phyloP scores from a whole-genome alignment of 495 filamentous ascomycete species.

The Hypoxylon crocopeplum region DNA sequence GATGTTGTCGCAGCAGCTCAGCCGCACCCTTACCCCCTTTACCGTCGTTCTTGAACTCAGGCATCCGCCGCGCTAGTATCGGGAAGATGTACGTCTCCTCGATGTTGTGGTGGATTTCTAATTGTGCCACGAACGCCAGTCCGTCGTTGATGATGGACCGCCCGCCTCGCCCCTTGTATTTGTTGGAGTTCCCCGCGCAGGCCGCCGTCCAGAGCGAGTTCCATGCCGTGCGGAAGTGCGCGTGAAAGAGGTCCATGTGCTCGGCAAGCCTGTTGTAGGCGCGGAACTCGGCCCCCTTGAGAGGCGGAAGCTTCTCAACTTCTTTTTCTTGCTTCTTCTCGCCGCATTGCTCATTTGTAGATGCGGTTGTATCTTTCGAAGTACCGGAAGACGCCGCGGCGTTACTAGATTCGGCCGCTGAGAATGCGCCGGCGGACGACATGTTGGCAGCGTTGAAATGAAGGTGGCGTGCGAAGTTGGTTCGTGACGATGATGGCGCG shows the following conservation, averaged over 20 bases:
- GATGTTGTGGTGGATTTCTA: slow-evolving; percentile 81
- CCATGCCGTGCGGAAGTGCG: slow-evolving; percentile 78
- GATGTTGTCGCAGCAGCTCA: slow-evolving; percentile 79
- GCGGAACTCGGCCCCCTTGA: slow-evolving; percentile 50
- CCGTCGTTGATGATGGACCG: slow-evolving; percentile 66
- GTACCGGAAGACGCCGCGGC: not conserved
- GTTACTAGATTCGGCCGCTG: slow-evolving; percentile 4
- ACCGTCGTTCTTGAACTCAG: slow-evolving; percentile 65
- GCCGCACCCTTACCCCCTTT: slow-evolving; percentile 51
- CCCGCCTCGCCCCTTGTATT: slow-evolving; percentile 42
- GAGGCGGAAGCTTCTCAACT: slow-evolving; percentile 18
- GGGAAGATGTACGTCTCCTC: slow-evolving; percentile 88
- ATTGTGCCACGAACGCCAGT: slow-evolving; percentile 68
- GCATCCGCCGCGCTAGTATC: slow-evolving; percentile 77
- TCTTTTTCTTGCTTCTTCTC: slow-evolving; percentile 6
- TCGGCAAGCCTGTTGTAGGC: slow-evolving; percentile 77
- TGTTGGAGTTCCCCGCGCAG: slow-evolving; percentile 57
- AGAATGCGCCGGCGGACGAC: slow-evolving; percentile 15
- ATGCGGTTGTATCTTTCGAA: not conserved
- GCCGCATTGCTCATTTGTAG: not conserved
- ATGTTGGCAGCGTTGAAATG: slow-evolving; percentile 8
- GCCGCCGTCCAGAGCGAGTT: slow-evolving; percentile 69
- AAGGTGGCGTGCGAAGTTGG: not conserved
- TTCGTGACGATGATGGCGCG: not conserved
- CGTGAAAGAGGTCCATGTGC: slow-evolving; percentile 83